Percentiles rank a stretch among this genome's conserved stretches.
Evolutionary conservation across 1,284 basidiomycete species (phyloP).

Genomic region (Coniferiporia weirii): DNA sequence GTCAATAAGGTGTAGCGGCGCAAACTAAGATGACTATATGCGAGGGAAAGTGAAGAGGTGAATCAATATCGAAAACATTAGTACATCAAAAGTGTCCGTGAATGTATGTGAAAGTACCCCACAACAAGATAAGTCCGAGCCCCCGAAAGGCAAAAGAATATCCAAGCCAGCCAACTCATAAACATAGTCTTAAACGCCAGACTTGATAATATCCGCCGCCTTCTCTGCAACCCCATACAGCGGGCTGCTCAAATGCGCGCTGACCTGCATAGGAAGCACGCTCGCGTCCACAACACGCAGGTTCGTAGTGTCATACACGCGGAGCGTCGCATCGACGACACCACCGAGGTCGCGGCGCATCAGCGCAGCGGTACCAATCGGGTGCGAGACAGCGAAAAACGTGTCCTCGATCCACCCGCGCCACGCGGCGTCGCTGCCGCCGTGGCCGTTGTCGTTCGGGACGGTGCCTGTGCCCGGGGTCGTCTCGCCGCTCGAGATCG

Average conservation of each 20-base stretch:
- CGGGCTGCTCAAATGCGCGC: conserved; percentile 24
- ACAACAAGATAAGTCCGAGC: too few species aligned
- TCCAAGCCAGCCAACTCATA: background rate
- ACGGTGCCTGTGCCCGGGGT: conserved; percentile 5
- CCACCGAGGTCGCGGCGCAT: conserved; percentile 37
- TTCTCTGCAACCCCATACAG: conserved; percentile 46
- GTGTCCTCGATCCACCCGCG: conserved; percentile 16
- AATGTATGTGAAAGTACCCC: background rate
- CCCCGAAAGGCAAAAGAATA: background rate
- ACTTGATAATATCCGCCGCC: conserved; percentile 39
- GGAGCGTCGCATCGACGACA: conserved; percentile 32
- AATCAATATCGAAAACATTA: too few species aligned
- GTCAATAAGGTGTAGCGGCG: too few species aligned
- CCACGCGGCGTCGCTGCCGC: conserved; percentile 20
- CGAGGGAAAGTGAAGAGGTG: too few species aligned
- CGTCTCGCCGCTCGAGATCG: conserved; percentile 10
- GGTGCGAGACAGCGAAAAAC: conserved; percentile 26
- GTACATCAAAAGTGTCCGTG: background rate
- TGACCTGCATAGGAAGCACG: conserved; percentile 20
- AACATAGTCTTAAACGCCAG: conserved; percentile 21
- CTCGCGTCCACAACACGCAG: conserved; percentile 21
- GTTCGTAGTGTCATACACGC: conserved; percentile 23
- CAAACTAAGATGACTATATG: too few species aligned
- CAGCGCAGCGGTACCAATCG: conserved; percentile 40
- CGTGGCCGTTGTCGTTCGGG: conserved; percentile 6